Evolutionary conservation across 495 filamentous ascomycete species (phyloP).

Genomic region (Penicillium malachiteum): DNA sequence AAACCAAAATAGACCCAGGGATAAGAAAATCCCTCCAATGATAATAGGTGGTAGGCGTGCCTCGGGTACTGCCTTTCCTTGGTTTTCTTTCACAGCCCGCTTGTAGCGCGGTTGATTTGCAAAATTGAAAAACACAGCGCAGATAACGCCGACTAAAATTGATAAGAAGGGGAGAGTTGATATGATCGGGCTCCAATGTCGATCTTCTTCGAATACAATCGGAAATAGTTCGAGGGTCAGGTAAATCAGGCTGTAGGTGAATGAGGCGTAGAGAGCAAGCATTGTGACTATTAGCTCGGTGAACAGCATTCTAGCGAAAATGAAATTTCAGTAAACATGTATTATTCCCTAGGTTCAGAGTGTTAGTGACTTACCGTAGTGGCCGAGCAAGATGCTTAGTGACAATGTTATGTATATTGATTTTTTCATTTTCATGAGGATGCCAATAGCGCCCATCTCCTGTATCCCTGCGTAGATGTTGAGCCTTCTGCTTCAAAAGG

Average conservation of each 20-base stretch:
- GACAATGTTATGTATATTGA: slow-evolving; percentile 29
- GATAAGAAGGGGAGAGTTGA: slow-evolving; percentile 29
- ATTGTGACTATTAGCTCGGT: slow-evolving; percentile 43
- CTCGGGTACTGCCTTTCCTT: slow-evolving; percentile 30
- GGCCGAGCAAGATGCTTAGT: slow-evolving; percentile 37
- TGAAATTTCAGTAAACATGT: neutral
- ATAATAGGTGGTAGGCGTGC: slow-evolving; percentile 46
- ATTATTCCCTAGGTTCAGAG: neutral
- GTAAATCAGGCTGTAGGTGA: slow-evolving; percentile 37
- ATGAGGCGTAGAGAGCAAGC: slow-evolving; percentile 38
- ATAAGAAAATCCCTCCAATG: slow-evolving; percentile 48
- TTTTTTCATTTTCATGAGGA: slow-evolving; percentile 40
- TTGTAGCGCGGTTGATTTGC: slow-evolving; percentile 28
- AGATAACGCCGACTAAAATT: slow-evolving; percentile 30
- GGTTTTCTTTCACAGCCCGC: slow-evolving; percentile 13
- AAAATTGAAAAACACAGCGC: slow-evolving; percentile 24
- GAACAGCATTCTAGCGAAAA: slow-evolving; percentile 28
- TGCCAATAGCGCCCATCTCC: slow-evolving; percentile 37
- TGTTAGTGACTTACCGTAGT: slow-evolving; percentile 8
- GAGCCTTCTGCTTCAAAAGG: slow-evolving; percentile 32
- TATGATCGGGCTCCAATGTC: slow-evolving; percentile 23
- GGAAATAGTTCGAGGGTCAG: slow-evolving; percentile 33
- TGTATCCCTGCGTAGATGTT: slow-evolving; percentile 27
- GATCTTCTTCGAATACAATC: slow-evolving; percentile 31
- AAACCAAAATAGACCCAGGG: slow-evolving; percentile 46